Conservation (phyloP, 768 basidiomycete species). For the Tubosaeta sp. region DNA sequence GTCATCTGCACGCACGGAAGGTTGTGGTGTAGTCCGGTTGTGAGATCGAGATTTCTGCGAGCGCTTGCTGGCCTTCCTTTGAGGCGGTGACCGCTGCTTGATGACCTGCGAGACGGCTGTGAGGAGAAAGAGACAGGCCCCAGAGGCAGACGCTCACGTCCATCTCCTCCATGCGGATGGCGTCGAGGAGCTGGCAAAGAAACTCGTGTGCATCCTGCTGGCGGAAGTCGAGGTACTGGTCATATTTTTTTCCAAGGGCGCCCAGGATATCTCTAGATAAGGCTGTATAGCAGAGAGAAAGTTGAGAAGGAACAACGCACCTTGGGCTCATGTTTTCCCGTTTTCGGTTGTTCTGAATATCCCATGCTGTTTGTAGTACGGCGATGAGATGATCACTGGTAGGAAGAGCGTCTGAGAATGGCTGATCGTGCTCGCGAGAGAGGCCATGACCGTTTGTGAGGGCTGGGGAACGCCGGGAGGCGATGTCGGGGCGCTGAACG, state of each 20-base stretch:
- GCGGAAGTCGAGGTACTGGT: slow-evolving; percentile 91
- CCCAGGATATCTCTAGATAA: slow-evolving; percentile 52
- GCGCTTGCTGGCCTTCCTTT: slow-evolving; percentile 34
- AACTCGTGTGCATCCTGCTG: slow-evolving; percentile 98
- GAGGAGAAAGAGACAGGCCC: neutral
- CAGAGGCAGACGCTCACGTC: slow-evolving; percentile 51
- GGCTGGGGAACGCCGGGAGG: slow-evolving; percentile 56
- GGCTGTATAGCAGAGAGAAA: neutral
- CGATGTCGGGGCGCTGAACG: slow-evolving; percentile 37
- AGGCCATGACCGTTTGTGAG: slow-evolving; percentile 54
- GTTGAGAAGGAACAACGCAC: slow-evolving; percentile 38
- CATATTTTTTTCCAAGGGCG: slow-evolving; percentile 78
- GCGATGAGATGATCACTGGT: slow-evolving; percentile 65
- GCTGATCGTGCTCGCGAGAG: slow-evolving; percentile 47
- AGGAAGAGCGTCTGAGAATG: slow-evolving; percentile 59
- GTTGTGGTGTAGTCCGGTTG: neutral
- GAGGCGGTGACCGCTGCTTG: slow-evolving; percentile 56
- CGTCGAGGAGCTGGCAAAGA: slow-evolving; percentile 82
- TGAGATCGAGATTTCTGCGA: neutral
- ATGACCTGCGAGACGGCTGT: slow-evolving; percentile 52
- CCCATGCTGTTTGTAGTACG: slow-evolving; percentile 62
- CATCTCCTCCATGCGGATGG: slow-evolving; percentile 91
- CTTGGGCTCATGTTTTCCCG: slow-evolving; percentile 61
- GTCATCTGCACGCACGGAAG: slow-evolving; percentile 33
- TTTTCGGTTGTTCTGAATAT: slow-evolving; percentile 46